Conservation (phyloP, 371 early-diverging fungal genomes). For the Amoeboaphelidium protococcarum region DNA sequence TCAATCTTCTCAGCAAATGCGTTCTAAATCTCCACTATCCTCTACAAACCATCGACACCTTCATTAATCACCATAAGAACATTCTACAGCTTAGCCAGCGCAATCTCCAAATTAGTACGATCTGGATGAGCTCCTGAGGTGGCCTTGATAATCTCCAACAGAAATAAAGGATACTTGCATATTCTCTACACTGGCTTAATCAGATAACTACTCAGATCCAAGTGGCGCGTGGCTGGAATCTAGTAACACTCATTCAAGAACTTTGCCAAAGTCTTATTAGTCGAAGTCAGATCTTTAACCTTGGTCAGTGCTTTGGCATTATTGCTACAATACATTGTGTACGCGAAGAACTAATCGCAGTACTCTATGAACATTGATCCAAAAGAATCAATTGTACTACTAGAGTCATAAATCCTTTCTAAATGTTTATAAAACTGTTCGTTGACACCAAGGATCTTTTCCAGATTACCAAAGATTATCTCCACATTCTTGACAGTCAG, state of each 20-base stretch:
- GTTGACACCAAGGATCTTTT: constrained; percentile 9
- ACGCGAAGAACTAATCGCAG: constrained; percentile 7
- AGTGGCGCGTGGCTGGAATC: constrained; percentile 10
- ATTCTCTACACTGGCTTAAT: background rate
- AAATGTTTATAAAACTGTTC: constrained; percentile 12
- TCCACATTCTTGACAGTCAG: constrained; percentile 10
- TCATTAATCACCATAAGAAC: constrained; percentile 15
- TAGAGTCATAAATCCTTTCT: constrained; percentile 6
- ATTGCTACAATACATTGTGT: constrained; percentile 14
- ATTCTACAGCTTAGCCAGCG: constrained; percentile 14
- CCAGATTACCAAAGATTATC: constrained; percentile 16
- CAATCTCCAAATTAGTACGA: constrained; percentile 8
- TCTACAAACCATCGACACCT: constrained; percentile 13
- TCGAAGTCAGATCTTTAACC: constrained; percentile 7
- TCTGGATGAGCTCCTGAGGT: constrained; percentile 13
- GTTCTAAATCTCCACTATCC: constrained; percentile 13
- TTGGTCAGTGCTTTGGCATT: constrained; percentile 5
- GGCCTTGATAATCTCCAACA: constrained; percentile 15
- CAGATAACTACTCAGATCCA: constrained; percentile 13
- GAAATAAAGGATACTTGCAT: background rate
- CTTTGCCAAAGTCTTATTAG: constrained; percentile 9
- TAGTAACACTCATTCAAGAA: constrained; percentile 14
- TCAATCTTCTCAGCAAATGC: constrained; percentile 16
- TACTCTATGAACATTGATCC: constrained; percentile 12
- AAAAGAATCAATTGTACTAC: constrained; percentile 10